Base-by-base conservation (phyloP, 2,329 filamentous ascomycete genomes). In the Ophiocordyceps camponoti-floridani region DNA sequence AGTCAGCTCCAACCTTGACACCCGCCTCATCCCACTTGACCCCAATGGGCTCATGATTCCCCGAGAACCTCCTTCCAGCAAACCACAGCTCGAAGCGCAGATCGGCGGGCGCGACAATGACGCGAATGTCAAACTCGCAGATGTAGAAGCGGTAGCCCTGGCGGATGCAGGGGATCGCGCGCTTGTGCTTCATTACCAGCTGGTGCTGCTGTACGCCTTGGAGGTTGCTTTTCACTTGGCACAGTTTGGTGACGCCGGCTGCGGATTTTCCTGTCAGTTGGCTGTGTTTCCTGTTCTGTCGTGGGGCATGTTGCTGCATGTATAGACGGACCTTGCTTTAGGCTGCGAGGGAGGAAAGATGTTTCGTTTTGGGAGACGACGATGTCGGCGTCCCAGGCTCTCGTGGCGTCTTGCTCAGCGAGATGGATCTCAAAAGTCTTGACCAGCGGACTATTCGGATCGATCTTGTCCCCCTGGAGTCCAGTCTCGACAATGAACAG, bases 81-180 rank as follows among this genome's bases (percentile, higher is more conserved):
- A 54, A 52, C 65, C 65, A 69, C 3, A 68, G 49, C 47, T 65
- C 62, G 41, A 68, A 68, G 6, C 56, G 52, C 33, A 79, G 56
- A 46, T 79, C 74, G 0, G 75, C 68, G 1, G 70, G 66, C 1
- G 70, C 72, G 4, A 72, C 67, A 33, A 75, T 61, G 4, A 74
- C 71, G 45, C 72, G 66, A 0, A 78, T 65, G 43, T 73, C 69
- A 44, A 68, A 68, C 7, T 55, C 56, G 41, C 61, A 65, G 4
- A 64, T 49, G 40, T 62, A 67, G 45, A 58, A 68, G 37, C 54
- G 60, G 43, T 57, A 54, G 9, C 62, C 58, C 14, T 53, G 54
- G 8, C 51, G 51, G 44, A 63, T 60, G 16, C 60, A 57, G 23
- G 23, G 23, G 0, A 52, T 55, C 2, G 56, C 52, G 4, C 59